Evolutionary conservation across 768 basidiomycete genomes (phyloP), one percentile per base, ranked within the genome.

Genomic region (Rhodocollybia butyracea): DNA sequence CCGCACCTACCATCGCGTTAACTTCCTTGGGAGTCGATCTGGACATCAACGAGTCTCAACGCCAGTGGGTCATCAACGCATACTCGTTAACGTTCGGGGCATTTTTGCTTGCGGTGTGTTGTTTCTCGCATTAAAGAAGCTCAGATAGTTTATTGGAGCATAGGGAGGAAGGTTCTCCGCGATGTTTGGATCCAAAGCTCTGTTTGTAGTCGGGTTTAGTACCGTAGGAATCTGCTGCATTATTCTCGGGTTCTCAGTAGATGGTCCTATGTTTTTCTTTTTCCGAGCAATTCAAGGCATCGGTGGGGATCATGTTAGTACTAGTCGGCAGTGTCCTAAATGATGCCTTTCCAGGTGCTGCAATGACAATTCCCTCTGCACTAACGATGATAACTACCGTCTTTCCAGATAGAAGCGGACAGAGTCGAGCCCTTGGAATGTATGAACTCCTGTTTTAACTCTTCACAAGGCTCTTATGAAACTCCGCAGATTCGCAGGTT

Each of bases 341-440:
- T 24, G 30, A 73, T 78, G n/a, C 6, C 15, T 5, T 21, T 22
- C 13, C 11, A 50, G 53, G 58, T 21, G 56, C 59, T 45, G 56
- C 56, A 19, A 54, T 54, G 51, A 57, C 46, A 24, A 46, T 47
- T 31, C 56, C 56, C 19, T 59, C 56, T 15, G 56, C 56, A 21
- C 22, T 57, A 2, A 17, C 56, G 7, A 52, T 57, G 51, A 31
- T 57, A 22, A 45, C 41, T 6, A 52, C 51, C 21, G 22, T 31
- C 3, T 57, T 52, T 24, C 40, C 41, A 13, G 24, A 53, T 15
- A 72, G 73, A 12, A 56, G 53, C 6, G 70, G 76, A 52, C 79
- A 79, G 56, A 69, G 76, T 52, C 68, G 68, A 27, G 80, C 78
- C 3, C 70, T 81, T 34, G 69, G 69, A 8, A 57, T 76, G 0